Conservation (phyloP, 139 green algal genomes). For the Closterium sp. region DNA sequence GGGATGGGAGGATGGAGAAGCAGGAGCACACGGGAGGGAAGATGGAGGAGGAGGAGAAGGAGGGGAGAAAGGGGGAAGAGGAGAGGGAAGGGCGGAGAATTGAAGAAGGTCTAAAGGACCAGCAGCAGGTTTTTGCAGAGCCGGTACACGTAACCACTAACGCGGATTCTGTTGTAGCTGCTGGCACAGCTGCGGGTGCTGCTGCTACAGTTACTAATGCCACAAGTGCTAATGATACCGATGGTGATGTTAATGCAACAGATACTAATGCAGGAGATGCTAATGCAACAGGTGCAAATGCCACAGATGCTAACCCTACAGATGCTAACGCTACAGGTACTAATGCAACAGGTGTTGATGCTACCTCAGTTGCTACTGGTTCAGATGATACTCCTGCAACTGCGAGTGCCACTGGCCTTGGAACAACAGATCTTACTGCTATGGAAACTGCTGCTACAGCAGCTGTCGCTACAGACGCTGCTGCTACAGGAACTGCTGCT, state of each 20-base stretch:
- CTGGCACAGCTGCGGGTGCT: neutral
- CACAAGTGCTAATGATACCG: too few relatives aligned
- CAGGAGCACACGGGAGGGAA: neutral
- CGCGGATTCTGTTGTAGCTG: neutral
- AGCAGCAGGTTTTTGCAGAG: neutral
- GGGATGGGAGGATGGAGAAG: too few relatives aligned
- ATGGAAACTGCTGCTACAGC: too few relatives aligned
- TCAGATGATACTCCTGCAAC: too few relatives aligned
- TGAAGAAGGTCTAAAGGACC: neutral
- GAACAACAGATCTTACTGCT: too few relatives aligned
- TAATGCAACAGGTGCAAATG: neutral
- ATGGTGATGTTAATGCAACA: too few relatives aligned
- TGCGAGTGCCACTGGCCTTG: too few relatives aligned
- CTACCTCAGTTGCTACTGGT: neutral
- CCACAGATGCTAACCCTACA: neutral
- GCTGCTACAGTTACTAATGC: neutral
- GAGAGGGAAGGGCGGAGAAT: neutral
- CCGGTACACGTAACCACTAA: neutral
- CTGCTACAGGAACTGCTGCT: too few relatives aligned
- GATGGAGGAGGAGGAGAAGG: neutral
- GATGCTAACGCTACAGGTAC: neutral
- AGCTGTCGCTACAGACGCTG: too few relatives aligned
- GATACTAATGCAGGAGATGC: neutral
- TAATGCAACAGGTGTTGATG: neutral
- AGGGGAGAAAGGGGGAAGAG: neutral